Conservation (phyloP, 108 stramenopile species). For the Cylindrotheca fusiformis region DNA sequence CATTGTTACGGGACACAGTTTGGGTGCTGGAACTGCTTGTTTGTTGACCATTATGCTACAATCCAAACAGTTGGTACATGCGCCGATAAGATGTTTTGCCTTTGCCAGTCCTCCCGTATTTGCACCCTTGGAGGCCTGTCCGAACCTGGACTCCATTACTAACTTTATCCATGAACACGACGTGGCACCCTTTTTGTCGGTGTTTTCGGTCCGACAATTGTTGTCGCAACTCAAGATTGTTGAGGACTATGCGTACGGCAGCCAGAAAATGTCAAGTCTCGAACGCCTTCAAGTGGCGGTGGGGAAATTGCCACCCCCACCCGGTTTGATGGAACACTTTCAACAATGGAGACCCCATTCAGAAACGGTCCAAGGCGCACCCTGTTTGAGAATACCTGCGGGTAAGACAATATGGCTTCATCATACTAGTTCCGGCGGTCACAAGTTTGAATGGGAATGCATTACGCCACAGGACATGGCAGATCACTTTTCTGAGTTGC, state of each 20-base stretch:
- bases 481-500: slow-evolving; percentile 4
- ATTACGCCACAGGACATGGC: not conserved
- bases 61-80: no score
- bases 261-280: slow-evolving; percentile 7
- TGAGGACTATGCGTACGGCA: slow-evolving; percentile 8
- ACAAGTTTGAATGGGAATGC: slow-evolving; percentile 2
- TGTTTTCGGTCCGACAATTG: slow-evolving; percentile 31
- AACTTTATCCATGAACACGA: slow-evolving; percentile 38
- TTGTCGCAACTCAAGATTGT: slow-evolving; percentile 14
- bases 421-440: not conserved
- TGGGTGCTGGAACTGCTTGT: slow-evolving; percentile 42
- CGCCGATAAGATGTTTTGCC: slow-evolving; percentile 32
- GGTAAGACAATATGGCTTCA: slow-evolving; percentile 21
- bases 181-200: slow-evolving; percentile 32
- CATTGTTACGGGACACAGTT: slow-evolving; percentile 42
- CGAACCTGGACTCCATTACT: slow-evolving; percentile 17
- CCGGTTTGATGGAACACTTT: slow-evolving; percentile 19
- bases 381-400: slow-evolving; percentile 32
- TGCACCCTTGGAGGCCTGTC: slow-evolving; percentile 23
- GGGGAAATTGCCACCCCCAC: slow-evolving; percentile 10
- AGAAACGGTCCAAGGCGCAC: slow-evolving; percentile 33
- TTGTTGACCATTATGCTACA: slow-evolving; percentile 23
- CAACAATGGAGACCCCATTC: slow-evolving; percentile 12
- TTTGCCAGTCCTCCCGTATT: slow-evolving; percentile 42
- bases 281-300: slow-evolving; percentile 11